Percentiles rank a stretch among this genome's conserved stretches.
These are phyloP conservation scores for Wallacemonas sp. DNA, from an alignment of 208 protist species.

Conservation along the genomic window DNA sequence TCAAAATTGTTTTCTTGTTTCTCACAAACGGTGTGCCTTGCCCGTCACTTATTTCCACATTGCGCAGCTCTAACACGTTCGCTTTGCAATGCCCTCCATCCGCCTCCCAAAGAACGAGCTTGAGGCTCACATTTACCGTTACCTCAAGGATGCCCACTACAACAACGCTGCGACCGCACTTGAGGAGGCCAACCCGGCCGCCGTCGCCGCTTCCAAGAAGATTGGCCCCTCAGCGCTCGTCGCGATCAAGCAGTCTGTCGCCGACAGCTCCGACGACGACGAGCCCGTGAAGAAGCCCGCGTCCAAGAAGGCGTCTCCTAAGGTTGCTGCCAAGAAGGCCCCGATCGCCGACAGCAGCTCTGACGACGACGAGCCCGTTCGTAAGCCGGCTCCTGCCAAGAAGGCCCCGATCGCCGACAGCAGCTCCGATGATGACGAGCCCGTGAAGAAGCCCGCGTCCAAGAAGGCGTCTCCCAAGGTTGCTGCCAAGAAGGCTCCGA, in stretches of 20 bases:
- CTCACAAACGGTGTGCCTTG: too few relatives aligned
- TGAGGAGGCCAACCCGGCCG: conserved; percentile 63
- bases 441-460: conserved; percentile 51
- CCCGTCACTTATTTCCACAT: conserved; percentile 1
- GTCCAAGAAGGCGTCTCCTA: conserved; percentile 33
- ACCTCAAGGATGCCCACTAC: conserved; percentile 75
- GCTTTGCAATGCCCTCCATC: conserved; percentile 30
- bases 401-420: conserved; percentile 26
- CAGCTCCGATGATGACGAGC: conserved; percentile 47
- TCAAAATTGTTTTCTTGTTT: too few relatives aligned
- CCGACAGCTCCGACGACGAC: conserved; percentile 23
- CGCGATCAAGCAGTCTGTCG: conserved; percentile 19
- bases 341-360: conserved; percentile 15
- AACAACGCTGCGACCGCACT: conserved; percentile 65
- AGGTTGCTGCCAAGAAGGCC: conserved; percentile 28
- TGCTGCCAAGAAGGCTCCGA: conserved; percentile 39
- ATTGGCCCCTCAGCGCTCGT: conserved; percentile 54
- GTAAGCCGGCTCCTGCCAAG: conserved; percentile 12
- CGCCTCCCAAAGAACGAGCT: conserved; percentile 78
- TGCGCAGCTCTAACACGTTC: not conserved
- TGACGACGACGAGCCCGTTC: conserved; percentile 21
- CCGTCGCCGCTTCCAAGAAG: conserved; percentile 41
- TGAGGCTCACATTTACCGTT: conserved; percentile 84
- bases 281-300: conserved; percentile 49
- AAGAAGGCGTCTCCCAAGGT: conserved; percentile 47